Evolutionary conservation across 805 yeast species (phyloP).

Genomic region (Jamesozyma spencerorum): DNA sequence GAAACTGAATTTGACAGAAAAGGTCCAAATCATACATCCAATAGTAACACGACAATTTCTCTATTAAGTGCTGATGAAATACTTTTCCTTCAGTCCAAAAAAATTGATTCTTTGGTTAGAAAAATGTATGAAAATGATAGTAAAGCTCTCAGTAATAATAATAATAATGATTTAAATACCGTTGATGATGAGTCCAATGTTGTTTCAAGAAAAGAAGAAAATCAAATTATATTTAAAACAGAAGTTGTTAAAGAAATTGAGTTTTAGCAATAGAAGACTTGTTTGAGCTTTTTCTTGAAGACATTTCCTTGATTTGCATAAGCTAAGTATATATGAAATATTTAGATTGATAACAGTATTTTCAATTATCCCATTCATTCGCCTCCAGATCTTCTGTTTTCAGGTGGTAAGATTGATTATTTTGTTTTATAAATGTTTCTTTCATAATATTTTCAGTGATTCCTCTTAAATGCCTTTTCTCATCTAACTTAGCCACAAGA

Average conservation of each 20-base stretch:
- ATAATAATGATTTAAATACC: not conserved
- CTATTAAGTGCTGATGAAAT: slow-evolving; percentile 14
- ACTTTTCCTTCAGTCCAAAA: slow-evolving; percentile 17
- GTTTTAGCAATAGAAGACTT: too few species aligned
- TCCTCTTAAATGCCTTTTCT: too few species aligned
- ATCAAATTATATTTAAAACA: not conserved
- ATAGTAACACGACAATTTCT: slow-evolving; percentile 4
- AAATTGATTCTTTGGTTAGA: slow-evolving; percentile 17
- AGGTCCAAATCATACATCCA: not conserved
- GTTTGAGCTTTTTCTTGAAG: too few species aligned
- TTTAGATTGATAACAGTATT: too few species aligned
- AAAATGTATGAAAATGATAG: slow-evolving; percentile 9
- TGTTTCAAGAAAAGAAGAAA: not conserved
- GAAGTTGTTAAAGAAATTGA: too few species aligned
- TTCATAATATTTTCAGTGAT: too few species aligned
- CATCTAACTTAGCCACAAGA: too few species aligned
- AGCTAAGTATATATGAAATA: too few species aligned
- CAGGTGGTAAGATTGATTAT: too few species aligned
- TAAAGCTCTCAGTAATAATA: not conserved
- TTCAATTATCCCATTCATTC: not conserved
- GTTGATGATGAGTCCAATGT: not conserved
- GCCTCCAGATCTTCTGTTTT: not conserved
- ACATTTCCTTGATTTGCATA: too few species aligned
- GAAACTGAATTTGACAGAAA: slow-evolving; percentile 24
- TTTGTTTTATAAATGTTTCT: too few species aligned